Evolutionary conservation across 108 stramenopile species (phyloP).

Genomic region (Seminavis robusta): DNA sequence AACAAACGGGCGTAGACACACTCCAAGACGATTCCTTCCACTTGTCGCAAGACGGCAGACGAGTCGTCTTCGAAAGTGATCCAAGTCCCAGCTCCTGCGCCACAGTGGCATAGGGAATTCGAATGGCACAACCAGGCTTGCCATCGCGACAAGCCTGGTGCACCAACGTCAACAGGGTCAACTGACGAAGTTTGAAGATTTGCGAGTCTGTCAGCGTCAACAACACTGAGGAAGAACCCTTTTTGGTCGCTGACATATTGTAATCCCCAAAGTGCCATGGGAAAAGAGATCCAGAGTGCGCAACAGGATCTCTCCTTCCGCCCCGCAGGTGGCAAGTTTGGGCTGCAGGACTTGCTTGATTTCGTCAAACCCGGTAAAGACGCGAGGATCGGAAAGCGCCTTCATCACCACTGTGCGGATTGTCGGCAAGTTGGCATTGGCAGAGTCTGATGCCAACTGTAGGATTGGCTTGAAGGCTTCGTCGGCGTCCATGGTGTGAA

Average conservation of each 20-base stretch:
- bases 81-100: slow-evolving; percentile 13
- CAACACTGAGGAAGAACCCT: slow-evolving; percentile 6
- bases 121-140: neutral
- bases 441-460: no score
- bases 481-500: no score
- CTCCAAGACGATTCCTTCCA: slow-evolving; percentile 37
- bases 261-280: slow-evolving; percentile 27
- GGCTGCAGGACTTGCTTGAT: slow-evolving; percentile 7
- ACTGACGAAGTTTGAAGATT: slow-evolving; percentile 38
- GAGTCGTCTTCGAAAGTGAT: no score
- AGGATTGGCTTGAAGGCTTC: no score
- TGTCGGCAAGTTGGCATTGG: slow-evolving; percentile 18
- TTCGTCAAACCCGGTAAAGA: slow-evolving; percentile 50
- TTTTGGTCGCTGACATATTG: no score
- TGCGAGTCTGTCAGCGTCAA: slow-evolving; percentile 31
- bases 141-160: slow-evolving; percentile 28
- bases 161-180: slow-evolving; percentile 35
- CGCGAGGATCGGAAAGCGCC: slow-evolving; percentile 31
- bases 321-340: neutral
- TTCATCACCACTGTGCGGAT: slow-evolving; percentile 37
- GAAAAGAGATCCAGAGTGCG: slow-evolving; percentile 53
- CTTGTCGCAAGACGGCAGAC: no score
- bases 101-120: slow-evolving; percentile 20
- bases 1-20: slow-evolving; percentile 36
- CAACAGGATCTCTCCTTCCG: slow-evolving; percentile 12